These are phyloP conservation scores for Hypoxylon fuscum DNA, from an alignment of 495 filamentous ascomycete genomes.

Conservation along the genomic window DNA sequence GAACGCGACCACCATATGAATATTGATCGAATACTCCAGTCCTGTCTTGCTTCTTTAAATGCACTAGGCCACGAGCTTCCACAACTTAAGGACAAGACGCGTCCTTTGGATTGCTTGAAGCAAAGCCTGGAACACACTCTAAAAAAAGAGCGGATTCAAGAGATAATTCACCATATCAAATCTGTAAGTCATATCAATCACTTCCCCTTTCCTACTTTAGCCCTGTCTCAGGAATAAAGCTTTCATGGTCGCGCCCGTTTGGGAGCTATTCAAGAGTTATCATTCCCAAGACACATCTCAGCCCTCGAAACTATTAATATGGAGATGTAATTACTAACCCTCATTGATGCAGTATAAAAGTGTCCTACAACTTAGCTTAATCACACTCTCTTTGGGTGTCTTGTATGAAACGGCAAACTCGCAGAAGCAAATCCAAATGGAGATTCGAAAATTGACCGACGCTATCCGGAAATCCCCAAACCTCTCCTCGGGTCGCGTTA, in stretches of 20 bases:
- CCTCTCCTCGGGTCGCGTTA: slow-evolving; percentile 10
- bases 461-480: slow-evolving; percentile 19
- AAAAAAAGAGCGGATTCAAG: slow-evolving; percentile 22
- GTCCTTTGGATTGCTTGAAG: slow-evolving; percentile 14
- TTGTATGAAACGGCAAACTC: slow-evolving; percentile 30
- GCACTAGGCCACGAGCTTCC: slow-evolving; percentile 26
- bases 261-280: too few relatives aligned
- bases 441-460: slow-evolving; percentile 32
- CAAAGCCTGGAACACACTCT: slow-evolving; percentile 19
- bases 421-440: slow-evolving; percentile 33
- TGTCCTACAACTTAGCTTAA: slow-evolving; percentile 36
- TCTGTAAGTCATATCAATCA: too few relatives aligned
- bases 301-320: too few relatives aligned
- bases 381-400: slow-evolving; percentile 27
- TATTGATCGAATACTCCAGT: slow-evolving; percentile 30
- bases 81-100: slow-evolving; percentile 21
- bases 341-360: too few relatives aligned
- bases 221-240: too few relatives aligned
- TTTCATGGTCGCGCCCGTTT: too few relatives aligned
- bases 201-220: too few relatives aligned
- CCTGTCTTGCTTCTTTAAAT: slow-evolving; percentile 22
- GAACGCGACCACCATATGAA: slow-evolving; percentile 33
- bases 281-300: too few relatives aligned
- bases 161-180: slow-evolving; percentile 28
- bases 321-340: too few relatives aligned